Base-by-base conservation (phyloP, 192 early-diverging fungal species). In the Linnemannia zychae region DNA sequence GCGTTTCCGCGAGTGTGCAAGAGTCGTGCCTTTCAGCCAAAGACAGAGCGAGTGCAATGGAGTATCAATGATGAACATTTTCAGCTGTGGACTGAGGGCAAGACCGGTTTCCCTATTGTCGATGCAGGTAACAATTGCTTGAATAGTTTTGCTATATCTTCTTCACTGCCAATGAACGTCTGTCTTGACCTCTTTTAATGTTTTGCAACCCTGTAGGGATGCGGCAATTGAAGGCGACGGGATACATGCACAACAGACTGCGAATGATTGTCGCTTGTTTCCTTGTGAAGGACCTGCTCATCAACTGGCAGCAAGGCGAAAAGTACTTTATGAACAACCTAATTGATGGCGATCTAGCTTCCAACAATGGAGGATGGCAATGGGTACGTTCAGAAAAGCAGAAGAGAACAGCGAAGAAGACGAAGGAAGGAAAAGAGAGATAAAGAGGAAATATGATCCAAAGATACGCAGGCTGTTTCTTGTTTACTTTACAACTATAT, bases 281-380 rank as follows among this genome's bases (percentile, higher is more conserved):
- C 70, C 73, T 90, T 18, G 84, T 79, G 46, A 90, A 88, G 76
- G 89, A 91, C n/a, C 49, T 91, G 38, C 80, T 90, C 11, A 87
- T 95, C 79, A 90, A 94, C 81, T 95, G 95, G 95, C 83, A 80
- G 48, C 13, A 69, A 37, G 95, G 95, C 28, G 95, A 95, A 79
- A 77, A 82, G 40, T 92, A 87, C 68, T 94, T 95, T 76, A 92
- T 92, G 88, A 74, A 80, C 11, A 38, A 83, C 72, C 72, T 94
- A 52, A 91, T 95, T 57, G 95, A 95, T 78, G 92, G 93, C 31
- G 95, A 95, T 77, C 90, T 93, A 12, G 90, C 93, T 2, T 86
- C 81, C 67, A 95, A 94, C 88, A 95, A 95, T 72, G 94, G 94
- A 13, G 93, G 94, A 22, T 95, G 93, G 93, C 93, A 93, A 71